A percentile compares a stretch with the other conserved stretches of the same genome.
Conservation (phyloP, 2,329 filamentous ascomycete genomes). For the Camptophora hylomeconis region DNA sequence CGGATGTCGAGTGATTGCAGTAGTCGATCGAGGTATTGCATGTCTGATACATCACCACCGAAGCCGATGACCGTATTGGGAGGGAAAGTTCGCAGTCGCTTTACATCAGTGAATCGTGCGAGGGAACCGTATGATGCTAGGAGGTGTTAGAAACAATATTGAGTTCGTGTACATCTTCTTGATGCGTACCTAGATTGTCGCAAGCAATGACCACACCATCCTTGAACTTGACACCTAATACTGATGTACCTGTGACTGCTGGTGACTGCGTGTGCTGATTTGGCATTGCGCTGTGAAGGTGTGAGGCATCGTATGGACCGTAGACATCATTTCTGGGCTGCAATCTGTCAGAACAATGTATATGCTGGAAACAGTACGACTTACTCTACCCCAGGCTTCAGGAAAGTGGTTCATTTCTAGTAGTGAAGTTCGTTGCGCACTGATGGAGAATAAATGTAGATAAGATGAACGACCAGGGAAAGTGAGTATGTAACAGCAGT, state of each 20-base stretch:
- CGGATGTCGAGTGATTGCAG: constrained; percentile 75
- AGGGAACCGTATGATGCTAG: constrained; percentile 93
- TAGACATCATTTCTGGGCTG: constrained; percentile 97
- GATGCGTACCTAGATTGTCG: constrained; percentile 82
- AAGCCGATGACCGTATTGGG: constrained; percentile 76
- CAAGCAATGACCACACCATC: constrained; percentile 92
- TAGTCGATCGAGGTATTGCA: constrained; percentile 94
- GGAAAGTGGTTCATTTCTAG: constrained; percentile 52
- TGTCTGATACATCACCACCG: constrained; percentile 93
- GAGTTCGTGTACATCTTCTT: constrained; percentile 5
- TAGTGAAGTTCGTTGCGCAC: no score
- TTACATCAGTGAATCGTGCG: constrained; percentile 91
- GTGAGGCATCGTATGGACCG: constrained; percentile 79
- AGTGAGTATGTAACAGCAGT: no score
- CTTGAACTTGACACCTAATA: constrained; percentile 89
- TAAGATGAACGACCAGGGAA: no score
- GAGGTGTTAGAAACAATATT: constrained; percentile 9
- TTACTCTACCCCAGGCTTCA: constrained; percentile 53
- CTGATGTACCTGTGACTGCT: constrained; percentile 91
- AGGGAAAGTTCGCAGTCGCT: constrained; percentile 84
- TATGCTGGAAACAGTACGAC: constrained; percentile 17
- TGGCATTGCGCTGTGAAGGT: constrained; percentile 57
- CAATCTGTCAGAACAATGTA: constrained; percentile 20
- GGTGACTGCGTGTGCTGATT: constrained; percentile 83
- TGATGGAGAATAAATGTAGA: no score